These are phyloP conservation scores for Kickxella alabastrina DNA, from an alignment of 192 early-diverging fungal genomes.

Conservation along the genomic window DNA sequence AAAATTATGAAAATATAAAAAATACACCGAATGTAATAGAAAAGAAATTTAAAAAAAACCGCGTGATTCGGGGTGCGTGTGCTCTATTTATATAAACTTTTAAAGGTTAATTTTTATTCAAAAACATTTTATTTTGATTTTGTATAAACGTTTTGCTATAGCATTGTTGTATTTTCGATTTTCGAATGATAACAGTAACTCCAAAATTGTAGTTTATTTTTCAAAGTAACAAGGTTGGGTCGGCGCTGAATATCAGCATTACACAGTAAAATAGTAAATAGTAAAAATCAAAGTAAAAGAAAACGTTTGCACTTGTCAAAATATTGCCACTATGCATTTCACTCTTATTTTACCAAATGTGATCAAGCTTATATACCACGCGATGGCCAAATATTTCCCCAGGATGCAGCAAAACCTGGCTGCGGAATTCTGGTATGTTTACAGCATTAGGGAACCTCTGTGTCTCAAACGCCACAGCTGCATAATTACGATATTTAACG, in stretches of 20 bases:
- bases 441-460: slow-evolving; percentile 60
- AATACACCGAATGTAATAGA: not conserved
- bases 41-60: not conserved
- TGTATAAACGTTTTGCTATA: no score
- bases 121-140: no score
- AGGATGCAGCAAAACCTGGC: slow-evolving; percentile 53
- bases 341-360: not conserved
- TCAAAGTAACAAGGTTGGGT: no score
- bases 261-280: not conserved
- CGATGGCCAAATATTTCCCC: slow-evolving; percentile 51
- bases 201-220: no score
- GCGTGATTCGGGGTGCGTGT: no score
- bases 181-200: no score
- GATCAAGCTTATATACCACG: slow-evolving; percentile 51
- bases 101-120: no score
- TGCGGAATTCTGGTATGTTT: slow-evolving; percentile 56
- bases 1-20: not conserved
- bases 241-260: not conserved
- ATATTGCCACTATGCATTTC: not conserved
- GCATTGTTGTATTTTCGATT: no score
- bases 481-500: slow-evolving; percentile 49
- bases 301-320: not conserved
- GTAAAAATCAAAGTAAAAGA: not conserved
- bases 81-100: no score
- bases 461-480: slow-evolving; percentile 70